These are phyloP conservation scores for Tetracentron sinense DNA, from an alignment of 164 flowering plant species.

Conservation along the genomic window DNA sequence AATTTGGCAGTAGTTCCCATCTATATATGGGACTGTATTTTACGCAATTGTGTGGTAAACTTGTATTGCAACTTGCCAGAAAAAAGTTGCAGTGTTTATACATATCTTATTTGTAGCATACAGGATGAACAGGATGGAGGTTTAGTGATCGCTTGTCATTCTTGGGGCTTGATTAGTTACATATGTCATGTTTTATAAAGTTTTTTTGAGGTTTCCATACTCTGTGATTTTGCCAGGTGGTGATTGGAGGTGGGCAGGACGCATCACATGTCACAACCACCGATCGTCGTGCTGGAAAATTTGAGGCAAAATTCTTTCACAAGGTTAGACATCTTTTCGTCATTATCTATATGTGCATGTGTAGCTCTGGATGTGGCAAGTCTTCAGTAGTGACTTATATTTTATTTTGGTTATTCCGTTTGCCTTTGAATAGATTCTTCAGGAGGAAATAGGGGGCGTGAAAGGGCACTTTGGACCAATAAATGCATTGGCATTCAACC, in stretches of 20 bases:
- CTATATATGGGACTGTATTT: too few species aligned
- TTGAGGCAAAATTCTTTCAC: constrained; percentile 91
- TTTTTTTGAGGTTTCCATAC: neutral
- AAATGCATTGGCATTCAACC: constrained; percentile 90
- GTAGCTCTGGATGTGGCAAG: neutral
- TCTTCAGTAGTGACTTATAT: neutral
- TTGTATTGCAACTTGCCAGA: too few species aligned
- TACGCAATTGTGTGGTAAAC: too few species aligned
- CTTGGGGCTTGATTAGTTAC: too few species aligned
- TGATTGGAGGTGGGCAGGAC: constrained; percentile 97
- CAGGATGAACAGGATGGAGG: too few species aligned
- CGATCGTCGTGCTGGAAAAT: constrained; percentile 95
- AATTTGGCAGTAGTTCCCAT: too few species aligned
- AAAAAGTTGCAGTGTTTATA: too few species aligned
- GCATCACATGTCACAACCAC: constrained; percentile 85
- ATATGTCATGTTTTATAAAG: too few species aligned
- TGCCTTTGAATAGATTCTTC: constrained; percentile 49
- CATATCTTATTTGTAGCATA: too few species aligned
- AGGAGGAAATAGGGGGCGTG: constrained; percentile 91
- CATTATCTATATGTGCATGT: neutral
- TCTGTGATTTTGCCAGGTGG: constrained; percentile 45
- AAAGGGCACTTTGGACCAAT: constrained; percentile 98
- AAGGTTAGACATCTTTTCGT: constrained; percentile 39
- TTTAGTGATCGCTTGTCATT: too few species aligned
- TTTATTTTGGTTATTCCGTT: neutral